phyloP scores from a whole-genome alignment of 768 basidiomycete genomes.

The Pleurotus eryngii region DNA sequence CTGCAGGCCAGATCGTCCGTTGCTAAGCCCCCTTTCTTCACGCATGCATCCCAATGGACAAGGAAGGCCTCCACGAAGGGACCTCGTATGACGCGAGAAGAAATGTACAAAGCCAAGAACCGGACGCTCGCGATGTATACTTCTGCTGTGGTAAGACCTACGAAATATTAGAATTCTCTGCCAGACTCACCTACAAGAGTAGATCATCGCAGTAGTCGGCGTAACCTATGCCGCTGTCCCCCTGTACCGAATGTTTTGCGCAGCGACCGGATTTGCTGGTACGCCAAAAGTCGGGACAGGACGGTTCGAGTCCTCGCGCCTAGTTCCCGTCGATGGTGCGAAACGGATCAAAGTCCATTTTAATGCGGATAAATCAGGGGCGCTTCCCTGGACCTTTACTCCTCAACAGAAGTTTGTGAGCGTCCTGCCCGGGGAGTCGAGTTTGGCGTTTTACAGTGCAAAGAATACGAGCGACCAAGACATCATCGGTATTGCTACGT shows the following conservation, averaged over 20 bases:
- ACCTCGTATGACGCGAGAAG: slow-evolving; percentile 22
- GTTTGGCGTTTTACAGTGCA: slow-evolving; percentile 60
- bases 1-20: too few species aligned
- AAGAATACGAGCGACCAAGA: slow-evolving; percentile 5
- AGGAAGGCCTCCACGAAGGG: not conserved
- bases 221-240: slow-evolving; percentile 97
- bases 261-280: slow-evolving; percentile 95
- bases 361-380: slow-evolving; percentile 88
- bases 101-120: slow-evolving; percentile 56
- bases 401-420: slow-evolving; percentile 88
- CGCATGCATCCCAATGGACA: not conserved
- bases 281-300: slow-evolving; percentile 89
- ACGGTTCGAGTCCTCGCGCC: slow-evolving; percentile 79
- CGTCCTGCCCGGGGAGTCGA: slow-evolving; percentile 94
- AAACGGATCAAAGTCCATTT: slow-evolving; percentile 90
- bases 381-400: slow-evolving; percentile 89
- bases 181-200: not conserved
- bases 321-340: slow-evolving; percentile 68
- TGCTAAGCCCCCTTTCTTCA: not conserved
- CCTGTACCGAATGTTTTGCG: slow-evolving; percentile 96
- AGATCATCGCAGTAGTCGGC: slow-evolving; percentile 81
- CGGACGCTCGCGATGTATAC: slow-evolving; percentile 81
- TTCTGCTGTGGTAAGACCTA: slow-evolving; percentile 66
- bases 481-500: slow-evolving; percentile 92
- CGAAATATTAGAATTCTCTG: not conserved